Percentiles rank a stretch among this genome's conserved stretches.
Evolutionary conservation across 495 filamentous ascomycete species (phyloP).

Genomic region (Xylaria palmicola): DNA sequence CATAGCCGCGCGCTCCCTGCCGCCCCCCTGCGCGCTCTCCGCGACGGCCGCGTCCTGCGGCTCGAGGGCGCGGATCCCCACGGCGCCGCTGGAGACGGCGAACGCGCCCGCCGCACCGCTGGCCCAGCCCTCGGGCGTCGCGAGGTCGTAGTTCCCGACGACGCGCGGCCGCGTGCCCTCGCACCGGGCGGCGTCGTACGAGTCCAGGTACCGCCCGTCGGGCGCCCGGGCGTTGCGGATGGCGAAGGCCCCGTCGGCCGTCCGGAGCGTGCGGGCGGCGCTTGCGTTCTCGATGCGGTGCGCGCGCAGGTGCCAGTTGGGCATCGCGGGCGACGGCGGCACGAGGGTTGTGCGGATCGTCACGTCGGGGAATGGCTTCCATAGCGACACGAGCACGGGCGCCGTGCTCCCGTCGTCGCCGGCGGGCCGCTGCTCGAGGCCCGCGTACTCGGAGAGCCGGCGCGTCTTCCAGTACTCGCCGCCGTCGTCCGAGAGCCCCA

Average conservation of each 20-base stretch:
- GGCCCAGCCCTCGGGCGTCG: constrained; percentile 56
- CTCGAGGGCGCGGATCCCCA: constrained; percentile 65
- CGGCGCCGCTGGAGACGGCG: constrained; percentile 65
- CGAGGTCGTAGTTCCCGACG: constrained; percentile 57
- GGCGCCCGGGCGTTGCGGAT: constrained; percentile 60
- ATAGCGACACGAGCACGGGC: constrained; percentile 62
- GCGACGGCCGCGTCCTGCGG: constrained; percentile 10
- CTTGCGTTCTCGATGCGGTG: constrained; percentile 54
- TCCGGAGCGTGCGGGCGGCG: constrained; percentile 59
- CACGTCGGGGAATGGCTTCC: constrained; percentile 68
- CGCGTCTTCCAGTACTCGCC: constrained; percentile 79
- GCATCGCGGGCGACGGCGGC: constrained; percentile 51
- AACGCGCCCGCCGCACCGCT: constrained; percentile 54
- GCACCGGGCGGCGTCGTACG: constrained; percentile 41
- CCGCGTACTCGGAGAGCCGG: constrained; percentile 56
- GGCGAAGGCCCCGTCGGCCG: constrained; percentile 69
- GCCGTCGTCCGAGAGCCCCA: constrained; percentile 73
- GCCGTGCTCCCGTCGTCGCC: neutral
- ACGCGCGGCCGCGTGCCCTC: constrained; percentile 53
- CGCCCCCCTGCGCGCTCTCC: constrained; percentile 45
- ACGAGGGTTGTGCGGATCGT: constrained; percentile 62
- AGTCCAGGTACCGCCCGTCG: constrained; percentile 59
- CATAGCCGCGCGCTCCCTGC: constrained; percentile 46
- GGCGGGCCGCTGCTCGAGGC: constrained; percentile 50
- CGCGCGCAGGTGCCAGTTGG: constrained; percentile 68